Evolutionary conservation across 768 basidiomycete species (phyloP).

Genomic region (Dacryopinax spathularia): DNA sequence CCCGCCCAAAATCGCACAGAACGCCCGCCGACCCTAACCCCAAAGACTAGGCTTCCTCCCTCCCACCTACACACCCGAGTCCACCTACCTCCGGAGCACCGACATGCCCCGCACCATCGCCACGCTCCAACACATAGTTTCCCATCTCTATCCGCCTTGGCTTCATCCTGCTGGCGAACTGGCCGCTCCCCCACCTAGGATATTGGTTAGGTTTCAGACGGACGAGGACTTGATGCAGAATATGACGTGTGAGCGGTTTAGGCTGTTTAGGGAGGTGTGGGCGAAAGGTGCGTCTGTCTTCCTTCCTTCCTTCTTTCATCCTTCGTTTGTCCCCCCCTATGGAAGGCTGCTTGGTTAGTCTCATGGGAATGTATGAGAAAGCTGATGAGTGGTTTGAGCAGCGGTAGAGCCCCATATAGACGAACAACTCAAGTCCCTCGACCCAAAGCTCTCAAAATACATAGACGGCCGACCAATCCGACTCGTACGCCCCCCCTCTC

Average conservation of each 20-base stretch:
- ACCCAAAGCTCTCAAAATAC: conserved; percentile 53
- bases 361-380: too few relatives aligned
- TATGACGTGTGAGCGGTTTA: conserved; percentile 3
- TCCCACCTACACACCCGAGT: not conserved
- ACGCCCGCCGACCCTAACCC: not conserved
- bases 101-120: conserved; percentile 67
- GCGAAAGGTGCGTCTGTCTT: not conserved
- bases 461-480: conserved; percentile 53
- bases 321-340: too few relatives aligned
- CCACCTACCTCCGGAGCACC: conserved; percentile 32
- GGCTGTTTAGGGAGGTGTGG: not conserved
- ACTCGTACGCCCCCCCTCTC: conserved; percentile 22
- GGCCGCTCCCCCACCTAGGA: not conserved
- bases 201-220: conserved; percentile 4
- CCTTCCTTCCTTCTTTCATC: too few relatives aligned
- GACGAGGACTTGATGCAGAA: conserved; percentile 3
- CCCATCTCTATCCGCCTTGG: conserved; percentile 50
- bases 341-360: too few relatives aligned
- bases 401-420: conserved; percentile 1
- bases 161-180: not conserved
- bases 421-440: conserved; percentile 25
- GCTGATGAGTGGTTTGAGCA: not conserved
- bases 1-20: too few relatives aligned
- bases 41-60: conserved; percentile 53
- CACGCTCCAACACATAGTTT: conserved; percentile 56